Base-by-base conservation (phyloP, 75 land plant species). In the Adiantum capillusveneris region DNA sequence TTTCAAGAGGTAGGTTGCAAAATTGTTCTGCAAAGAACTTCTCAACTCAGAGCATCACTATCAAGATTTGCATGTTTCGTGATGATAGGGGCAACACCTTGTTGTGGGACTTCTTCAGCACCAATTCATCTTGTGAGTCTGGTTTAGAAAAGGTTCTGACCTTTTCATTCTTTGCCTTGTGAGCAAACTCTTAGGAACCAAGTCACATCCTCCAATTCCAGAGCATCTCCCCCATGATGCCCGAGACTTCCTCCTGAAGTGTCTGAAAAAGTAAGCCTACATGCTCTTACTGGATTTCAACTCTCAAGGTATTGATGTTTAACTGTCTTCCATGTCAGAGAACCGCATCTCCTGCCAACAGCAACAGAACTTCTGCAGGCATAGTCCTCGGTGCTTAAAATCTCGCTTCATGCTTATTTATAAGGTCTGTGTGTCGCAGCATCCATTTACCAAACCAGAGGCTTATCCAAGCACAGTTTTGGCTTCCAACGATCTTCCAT, bases 141-240 rank as follows among this genome's bases (percentile, higher is more conserved):
- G n/a, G n/a, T n/a, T n/a, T n/a, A n/a, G n/a, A n/a, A n/a, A n/a
- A n/a, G n/a, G n/a, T n/a, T n/a, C n/a, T n/a, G n/a, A n/a, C n/a
- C n/a, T n/a, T n/a, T n/a, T n/a, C n/a, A n/a, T n/a, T n/a, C n/a
- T n/a, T n/a, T n/a, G n/a, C n/a, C n/a, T n/a, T n/a, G n/a, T n/a
- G n/a, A n/a, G n/a, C n/a, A n/a, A n/a, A n/a, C 25, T 63, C 64
- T 56, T 70, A 89, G 95, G 86, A 62, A 90, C 98, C 16, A 90
- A 94, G 64, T 86, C 91, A 28, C 98, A 94, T 65, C 98, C 98
- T 30, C 98, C 98, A 0, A 94, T 94, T 42, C 98, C 98, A 31
- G 98, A 90, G 41, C 91, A 90, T 76, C 91, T 94, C 24, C 84
- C 98, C 9, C 54, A 58, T 12, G 84, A 94, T 51, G 98, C 91